Evolutionary conservation across 495 filamentous ascomycete genomes (phyloP).

Genomic region (Achaetomiella virescens): DNA sequence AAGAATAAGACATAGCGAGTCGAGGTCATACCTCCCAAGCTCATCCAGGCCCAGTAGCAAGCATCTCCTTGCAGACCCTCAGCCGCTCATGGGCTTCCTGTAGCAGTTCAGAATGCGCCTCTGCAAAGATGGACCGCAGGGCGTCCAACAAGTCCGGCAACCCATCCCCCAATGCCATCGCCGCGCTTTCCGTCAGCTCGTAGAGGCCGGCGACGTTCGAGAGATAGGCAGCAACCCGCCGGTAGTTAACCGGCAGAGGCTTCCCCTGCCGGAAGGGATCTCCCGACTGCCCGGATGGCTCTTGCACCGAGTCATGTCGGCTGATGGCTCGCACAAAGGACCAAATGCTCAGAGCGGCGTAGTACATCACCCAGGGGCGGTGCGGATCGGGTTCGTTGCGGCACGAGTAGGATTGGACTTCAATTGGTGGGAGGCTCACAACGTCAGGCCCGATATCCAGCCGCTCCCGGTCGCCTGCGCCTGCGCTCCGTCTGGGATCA

Average conservation of each 20-base stretch:
- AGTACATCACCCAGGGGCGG: conserved; percentile 94
- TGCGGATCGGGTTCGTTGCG: conserved; percentile 84
- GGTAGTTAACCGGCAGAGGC: conserved; percentile 23
- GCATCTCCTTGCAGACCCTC: conserved; percentile 39
- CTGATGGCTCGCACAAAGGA: conserved; percentile 84
- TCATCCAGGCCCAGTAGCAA: conserved; percentile 15
- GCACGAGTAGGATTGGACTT: conserved; percentile 57
- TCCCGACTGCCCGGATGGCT: conserved; percentile 11
- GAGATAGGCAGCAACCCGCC: conserved; percentile 37
- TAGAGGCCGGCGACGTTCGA: conserved; percentile 31
- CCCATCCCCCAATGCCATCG: conserved; percentile 33
- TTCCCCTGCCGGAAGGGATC: conserved; percentile 19
- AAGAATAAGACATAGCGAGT: neutral
- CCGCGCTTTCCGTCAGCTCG: conserved; percentile 33
- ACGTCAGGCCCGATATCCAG: conserved; percentile 10
- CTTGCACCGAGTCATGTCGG: conserved; percentile 36
- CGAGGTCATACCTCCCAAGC: neutral
- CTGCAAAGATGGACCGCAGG: conserved; percentile 33
- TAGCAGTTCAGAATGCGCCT: conserved; percentile 42
- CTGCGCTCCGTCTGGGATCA: conserved; percentile 35
- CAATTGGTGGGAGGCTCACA: conserved; percentile 28
- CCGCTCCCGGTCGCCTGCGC: conserved; percentile 29
- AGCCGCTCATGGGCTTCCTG: conserved; percentile 39
- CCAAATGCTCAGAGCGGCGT: conserved; percentile 87
- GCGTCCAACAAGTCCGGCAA: conserved; percentile 40